Percentiles rank a stretch among this genome's conserved stretches.
phyloP scores from a whole-genome alignment of 805 yeast genomes.

The Ogataea polymorpha region DNA sequence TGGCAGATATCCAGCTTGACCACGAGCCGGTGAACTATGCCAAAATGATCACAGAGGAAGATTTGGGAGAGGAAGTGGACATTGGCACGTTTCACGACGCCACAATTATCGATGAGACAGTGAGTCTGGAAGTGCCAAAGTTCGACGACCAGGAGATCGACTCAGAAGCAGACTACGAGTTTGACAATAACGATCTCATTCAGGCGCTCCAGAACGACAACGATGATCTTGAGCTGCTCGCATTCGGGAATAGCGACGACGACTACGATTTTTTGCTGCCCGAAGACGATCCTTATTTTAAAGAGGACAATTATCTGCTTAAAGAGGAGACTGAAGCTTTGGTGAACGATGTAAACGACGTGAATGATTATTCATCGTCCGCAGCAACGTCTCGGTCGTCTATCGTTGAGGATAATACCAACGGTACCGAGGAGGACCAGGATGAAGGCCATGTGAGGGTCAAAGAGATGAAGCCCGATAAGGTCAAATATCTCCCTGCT shows the following conservation, averaged over 20 bases:
- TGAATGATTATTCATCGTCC: slow-evolving; percentile 29
- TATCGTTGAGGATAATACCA: slow-evolving; percentile 10
- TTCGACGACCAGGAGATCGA: slow-evolving; percentile 41
- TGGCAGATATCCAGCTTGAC: slow-evolving; percentile 35
- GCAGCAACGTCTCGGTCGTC: slow-evolving; percentile 34
- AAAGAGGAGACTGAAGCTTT: slow-evolving; percentile 43
- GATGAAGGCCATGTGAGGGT: slow-evolving; percentile 10
- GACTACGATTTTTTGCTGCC: slow-evolving; percentile 29
- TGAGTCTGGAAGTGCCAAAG: slow-evolving; percentile 47
- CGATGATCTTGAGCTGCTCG: slow-evolving; percentile 35
- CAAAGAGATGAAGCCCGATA: slow-evolving; percentile 16
- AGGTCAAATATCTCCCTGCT: slow-evolving; percentile 36
- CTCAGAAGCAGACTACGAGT: slow-evolving; percentile 66
- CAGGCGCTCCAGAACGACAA: slow-evolving; percentile 37
- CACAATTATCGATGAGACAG: slow-evolving; percentile 24
- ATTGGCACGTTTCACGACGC: slow-evolving; percentile 23
- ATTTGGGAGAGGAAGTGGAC: slow-evolving; percentile 56
- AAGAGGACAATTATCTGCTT: slow-evolving; percentile 49
- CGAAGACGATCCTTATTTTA: slow-evolving; percentile 29
- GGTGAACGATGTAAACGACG: slow-evolving; percentile 37
- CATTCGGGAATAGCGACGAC: slow-evolving; percentile 35
- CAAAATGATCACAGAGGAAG: slow-evolving; percentile 43
- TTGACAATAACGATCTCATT: slow-evolving; percentile 46
- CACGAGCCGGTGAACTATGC: slow-evolving; percentile 34
- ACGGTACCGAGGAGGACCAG: background rate